Conservation (phyloP, 2,329 filamentous ascomycete genomes). For the Botrytis byssoidea region DNA sequence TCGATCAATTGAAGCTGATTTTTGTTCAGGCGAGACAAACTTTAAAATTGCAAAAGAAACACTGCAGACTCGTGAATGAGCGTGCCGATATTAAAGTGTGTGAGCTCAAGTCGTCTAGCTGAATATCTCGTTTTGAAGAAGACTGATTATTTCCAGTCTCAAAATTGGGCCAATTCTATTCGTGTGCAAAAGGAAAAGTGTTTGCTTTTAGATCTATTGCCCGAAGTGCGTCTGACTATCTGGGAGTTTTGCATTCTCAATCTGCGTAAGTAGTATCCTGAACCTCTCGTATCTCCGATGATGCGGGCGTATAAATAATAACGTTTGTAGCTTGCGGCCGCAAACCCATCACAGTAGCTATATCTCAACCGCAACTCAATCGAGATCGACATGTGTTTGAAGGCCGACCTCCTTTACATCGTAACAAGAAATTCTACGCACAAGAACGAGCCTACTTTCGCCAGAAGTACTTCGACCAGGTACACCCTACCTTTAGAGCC, state of each 20-base stretch:
- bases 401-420: no score
- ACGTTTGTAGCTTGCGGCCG: not conserved
- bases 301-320: not conserved
- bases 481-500: not conserved
- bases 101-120: not conserved
- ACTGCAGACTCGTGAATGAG: not conserved
- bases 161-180: not conserved
- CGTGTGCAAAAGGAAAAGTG: not conserved
- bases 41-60: not conserved
- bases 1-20: not conserved
- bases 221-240: not conserved
- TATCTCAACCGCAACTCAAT: not conserved
- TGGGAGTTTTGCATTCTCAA: not conserved
- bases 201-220: not conserved
- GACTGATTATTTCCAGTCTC: not conserved
- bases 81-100: not conserved
- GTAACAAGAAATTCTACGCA: not conserved
- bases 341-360: not conserved
- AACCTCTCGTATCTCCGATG: no score
- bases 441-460: not conserved
- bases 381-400: not conserved
- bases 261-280: not conserved
- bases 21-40: not conserved
- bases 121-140: not conserved
- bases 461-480: not conserved